phyloP scores from a whole-genome alignment of 2,329 filamentous ascomycete species.

The Orbilia blumenaviensis region DNA sequence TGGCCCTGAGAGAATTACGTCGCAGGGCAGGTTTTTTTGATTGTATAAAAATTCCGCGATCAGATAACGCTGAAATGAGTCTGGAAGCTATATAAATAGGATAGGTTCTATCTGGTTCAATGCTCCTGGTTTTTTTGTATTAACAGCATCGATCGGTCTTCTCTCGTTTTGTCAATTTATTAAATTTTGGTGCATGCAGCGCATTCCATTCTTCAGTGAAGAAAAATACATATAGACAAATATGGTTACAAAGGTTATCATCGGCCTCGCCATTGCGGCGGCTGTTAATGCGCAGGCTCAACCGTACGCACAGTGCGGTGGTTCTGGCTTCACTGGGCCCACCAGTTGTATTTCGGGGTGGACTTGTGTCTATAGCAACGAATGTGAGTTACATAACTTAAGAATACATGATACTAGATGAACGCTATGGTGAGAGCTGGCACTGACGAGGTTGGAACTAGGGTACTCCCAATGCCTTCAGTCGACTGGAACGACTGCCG shows the following conservation, averaged over 20 bases:
- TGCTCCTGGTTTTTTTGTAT: neutral
- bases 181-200: neutral
- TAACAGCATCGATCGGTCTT: slow-evolving; percentile 8
- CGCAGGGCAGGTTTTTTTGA: neutral
- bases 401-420: neutral
- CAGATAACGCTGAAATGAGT: too few relatives aligned
- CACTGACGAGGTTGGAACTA: neutral
- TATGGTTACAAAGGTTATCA: slow-evolving; percentile 45
- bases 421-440: neutral
- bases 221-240: neutral
- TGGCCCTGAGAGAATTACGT: slow-evolving; percentile 3
- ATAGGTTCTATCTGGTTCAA: neutral
- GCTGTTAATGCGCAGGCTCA: slow-evolving; percentile 36
- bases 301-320: slow-evolving; percentile 42
- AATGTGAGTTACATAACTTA: slow-evolving; percentile 21
- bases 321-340: slow-evolving; percentile 22
- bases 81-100: neutral
- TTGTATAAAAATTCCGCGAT: neutral
- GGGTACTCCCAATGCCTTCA: slow-evolving; percentile 47
- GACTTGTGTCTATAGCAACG: slow-evolving; percentile 45
- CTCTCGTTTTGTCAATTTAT: neutral
- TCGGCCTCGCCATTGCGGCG: slow-evolving; percentile 42
- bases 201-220: neutral
- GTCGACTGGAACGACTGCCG: slow-evolving; percentile 31
- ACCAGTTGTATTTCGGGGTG: slow-evolving; percentile 39